Base-by-base conservation (phyloP, 495 filamentous ascomycete genomes). In the Oidiodendron maius region DNA sequence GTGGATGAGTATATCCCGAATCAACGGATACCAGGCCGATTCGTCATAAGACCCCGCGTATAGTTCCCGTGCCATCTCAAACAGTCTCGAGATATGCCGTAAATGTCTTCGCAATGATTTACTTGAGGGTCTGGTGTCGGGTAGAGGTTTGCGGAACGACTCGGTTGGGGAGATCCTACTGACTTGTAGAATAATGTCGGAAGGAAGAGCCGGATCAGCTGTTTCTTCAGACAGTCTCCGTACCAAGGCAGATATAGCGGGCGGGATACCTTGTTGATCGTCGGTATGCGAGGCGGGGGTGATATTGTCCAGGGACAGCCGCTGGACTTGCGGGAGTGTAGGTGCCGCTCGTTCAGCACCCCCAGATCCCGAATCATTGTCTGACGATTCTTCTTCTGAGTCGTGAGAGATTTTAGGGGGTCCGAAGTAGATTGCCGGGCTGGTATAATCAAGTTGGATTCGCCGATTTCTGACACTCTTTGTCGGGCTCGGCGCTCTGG, bases 371-470 rank as follows among this genome's bases (percentile, higher is more conserved):
- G 43, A 46, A n/a, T 46, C 43, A 26, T 26, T 35, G 21, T 46
- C 43, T 48, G 34, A 48, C 17, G 20, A 38, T 18, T 39, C 44
- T 6, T 48, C 44, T 21, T 48, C 44, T 6, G 44, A 48, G 30
- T 23, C 44, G 44, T 8, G 26, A 23, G 34, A 8, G 37, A 38
- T 28, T 21, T 18, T 21, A 6, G 20, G 34, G 37, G 28, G 44
- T n/a, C 44, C 34, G 44, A 48, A 48, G 44, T 38, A 48, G 11
- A 48, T 48, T 17, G 44, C 44, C 37, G 44, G 44, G 6, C 17
- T 48, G 11, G 34, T 48, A 25, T 48, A 48, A 21, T 48, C 42
- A 8, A 45, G 18, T 17, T 45, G 42, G 34, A 45, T 20, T 26
- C 22, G 42, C 18, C 42, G 42, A 45, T 26, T 30, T 45, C 42